These are phyloP conservation scores for Selenicereus undatus DNA, from an alignment of 148 eudicot genomes.

Conservation along the genomic window DNA sequence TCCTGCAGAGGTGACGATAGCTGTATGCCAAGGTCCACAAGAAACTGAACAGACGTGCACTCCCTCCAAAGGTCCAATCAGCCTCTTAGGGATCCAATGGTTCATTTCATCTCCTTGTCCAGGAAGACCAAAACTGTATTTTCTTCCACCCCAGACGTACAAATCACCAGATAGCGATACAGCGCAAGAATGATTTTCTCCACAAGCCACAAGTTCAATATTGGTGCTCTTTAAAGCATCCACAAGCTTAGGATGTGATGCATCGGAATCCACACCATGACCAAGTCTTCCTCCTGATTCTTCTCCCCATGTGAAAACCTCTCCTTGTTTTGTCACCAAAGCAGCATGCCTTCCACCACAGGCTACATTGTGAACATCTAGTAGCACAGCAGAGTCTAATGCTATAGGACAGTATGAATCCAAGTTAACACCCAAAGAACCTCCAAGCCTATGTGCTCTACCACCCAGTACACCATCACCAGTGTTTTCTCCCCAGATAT, in stretches of 20 bases:
- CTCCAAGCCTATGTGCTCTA: slow-evolving; percentile 34
- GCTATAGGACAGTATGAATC: slow-evolving; percentile 52
- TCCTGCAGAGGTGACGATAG: slow-evolving; percentile 51
- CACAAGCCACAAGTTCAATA: slow-evolving; percentile 60
- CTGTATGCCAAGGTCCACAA: slow-evolving; percentile 86
- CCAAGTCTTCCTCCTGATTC: slow-evolving; percentile 75
- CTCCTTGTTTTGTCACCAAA: slow-evolving; percentile 64
- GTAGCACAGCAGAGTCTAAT: slow-evolving; percentile 53
- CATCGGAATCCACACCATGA: slow-evolving; percentile 65
- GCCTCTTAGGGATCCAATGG: slow-evolving; percentile 57
- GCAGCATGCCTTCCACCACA: slow-evolving; percentile 66
- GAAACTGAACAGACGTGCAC: slow-evolving; percentile 53
- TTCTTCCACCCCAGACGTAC: slow-evolving; percentile 71
- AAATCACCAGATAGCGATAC: slow-evolving; percentile 62
- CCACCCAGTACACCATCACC: slow-evolving; percentile 59
- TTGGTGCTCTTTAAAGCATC: slow-evolving; percentile 44
- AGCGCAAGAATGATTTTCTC: slow-evolving; percentile 72
- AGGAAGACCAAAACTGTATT: slow-evolving; percentile 49
- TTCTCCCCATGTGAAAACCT: slow-evolving; percentile 73
- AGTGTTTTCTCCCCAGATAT: slow-evolving; percentile 69
- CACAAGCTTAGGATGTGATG: slow-evolving; percentile 53
- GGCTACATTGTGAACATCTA: slow-evolving; percentile 58
- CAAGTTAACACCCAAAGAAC: slow-evolving; percentile 24
- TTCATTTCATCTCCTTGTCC: slow-evolving; percentile 61
- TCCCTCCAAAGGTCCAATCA: slow-evolving; percentile 52